Base-by-base conservation (phyloP, 352 stramenopile species). In the Globisporangium heterothallicum region DNA sequence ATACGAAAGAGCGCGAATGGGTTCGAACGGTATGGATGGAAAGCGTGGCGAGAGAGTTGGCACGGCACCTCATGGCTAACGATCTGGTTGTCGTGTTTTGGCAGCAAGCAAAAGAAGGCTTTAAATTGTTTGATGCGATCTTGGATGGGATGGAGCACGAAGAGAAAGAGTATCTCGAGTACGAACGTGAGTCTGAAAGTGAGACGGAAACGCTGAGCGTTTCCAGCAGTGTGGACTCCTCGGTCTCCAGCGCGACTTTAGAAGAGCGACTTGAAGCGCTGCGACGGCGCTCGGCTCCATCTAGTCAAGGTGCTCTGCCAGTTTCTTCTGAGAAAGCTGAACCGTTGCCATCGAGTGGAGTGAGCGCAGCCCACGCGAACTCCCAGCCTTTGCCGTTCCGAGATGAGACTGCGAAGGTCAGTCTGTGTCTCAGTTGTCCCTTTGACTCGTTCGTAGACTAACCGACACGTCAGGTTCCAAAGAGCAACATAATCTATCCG, bases 91-190 rank as follows among this genome's bases (percentile, higher is more conserved):
- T 29, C 48, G 16, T 50, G 26, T 65, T 40, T 29, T 29, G 8
- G 35, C 61, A 92, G 81, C 76, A 88, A 86, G 78, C 78, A 41
- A 61, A 66, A 51, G 59, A 75, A 40, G 81, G 74, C 4, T 71
- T 76, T 19, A 73, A 67, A 47, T 59, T 92, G 6, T 88, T 92
- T 36, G 78, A 92, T 44, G 63, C 67, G 0, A 92, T 92, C 61
- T 68, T 92, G 40, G 74, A 89, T 62, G 81, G 81, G 14, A 92
- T 92, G 78, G 70, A 88, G 52, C 60, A 64, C 2, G 74, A 86
- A 44, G 81, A 92, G 42, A 48, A 63, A 2, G 75, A 87, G 35
- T 69, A 78, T 35, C 60, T 85, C 49, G 62, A 84, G 35, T 84
- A 87, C 42, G 69, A 82, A 25, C 57, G 56, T 22, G 74, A 76